A percentile compares a stretch with the other conserved stretches of the same genome.
Conservation (phyloP, 2,329 filamentous ascomycete genomes). For the Colletotrichum ledebouriae region DNA sequence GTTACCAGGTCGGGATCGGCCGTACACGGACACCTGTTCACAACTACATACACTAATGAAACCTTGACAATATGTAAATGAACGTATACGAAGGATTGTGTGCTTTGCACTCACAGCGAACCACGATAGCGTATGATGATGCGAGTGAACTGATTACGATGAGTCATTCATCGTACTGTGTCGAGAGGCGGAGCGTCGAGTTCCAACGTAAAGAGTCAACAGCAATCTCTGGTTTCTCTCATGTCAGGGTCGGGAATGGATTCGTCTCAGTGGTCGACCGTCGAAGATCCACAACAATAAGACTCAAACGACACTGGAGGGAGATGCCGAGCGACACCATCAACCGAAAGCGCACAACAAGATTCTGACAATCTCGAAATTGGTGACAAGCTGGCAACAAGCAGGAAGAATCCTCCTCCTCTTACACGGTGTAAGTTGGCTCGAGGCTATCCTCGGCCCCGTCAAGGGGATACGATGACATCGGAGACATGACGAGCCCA, state of each 20-base stretch:
- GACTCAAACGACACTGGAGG: conserved; percentile 2
- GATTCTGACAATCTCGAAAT: not conserved
- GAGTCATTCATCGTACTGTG: not conserved
- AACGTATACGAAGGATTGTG: no score
- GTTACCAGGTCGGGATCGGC: conserved; percentile 32
- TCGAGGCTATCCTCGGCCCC: conserved; percentile 18
- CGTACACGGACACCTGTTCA: conserved; percentile 31
- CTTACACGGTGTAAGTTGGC: not conserved
- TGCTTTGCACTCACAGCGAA: no score
- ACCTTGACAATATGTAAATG: conserved; percentile 4
- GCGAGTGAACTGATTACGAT: not conserved
- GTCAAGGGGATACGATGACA: conserved; percentile 3
- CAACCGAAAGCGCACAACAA: not conserved
- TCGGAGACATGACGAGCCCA: conserved; percentile 12
- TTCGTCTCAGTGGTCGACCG: conserved; percentile 5
- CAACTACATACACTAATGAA: conserved; percentile 40
- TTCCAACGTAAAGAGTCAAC: conserved; percentile 1
- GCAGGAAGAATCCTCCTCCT: not conserved
- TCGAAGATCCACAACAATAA: not conserved
- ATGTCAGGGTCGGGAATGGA: conserved; percentile 21
- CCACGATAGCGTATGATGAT: no score
- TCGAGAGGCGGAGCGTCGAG: conserved; percentile 17
- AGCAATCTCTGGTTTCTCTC: not conserved
- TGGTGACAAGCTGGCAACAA: not conserved
- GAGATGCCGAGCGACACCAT: conserved; percentile 27